Percentiles rank a stretch among this genome's conserved stretches.
phyloP scores from a whole-genome alignment of 352 stramenopile genomes.

The Phytophthora idaei region DNA sequence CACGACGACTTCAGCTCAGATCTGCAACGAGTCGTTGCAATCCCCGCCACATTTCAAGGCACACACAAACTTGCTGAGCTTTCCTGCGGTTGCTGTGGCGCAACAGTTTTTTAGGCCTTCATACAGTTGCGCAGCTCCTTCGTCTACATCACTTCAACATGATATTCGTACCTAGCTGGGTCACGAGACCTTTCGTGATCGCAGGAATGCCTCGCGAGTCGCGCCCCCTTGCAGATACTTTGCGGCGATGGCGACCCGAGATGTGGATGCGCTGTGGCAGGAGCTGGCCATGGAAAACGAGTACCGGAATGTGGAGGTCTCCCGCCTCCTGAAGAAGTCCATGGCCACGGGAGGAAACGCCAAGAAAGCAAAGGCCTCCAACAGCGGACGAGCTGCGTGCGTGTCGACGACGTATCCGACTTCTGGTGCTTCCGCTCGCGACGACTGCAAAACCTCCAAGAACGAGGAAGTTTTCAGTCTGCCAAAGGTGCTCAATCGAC shows the following conservation, averaged over 20 bases:
- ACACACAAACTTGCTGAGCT: too few species aligned
- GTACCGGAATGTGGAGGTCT: conserved; percentile 30
- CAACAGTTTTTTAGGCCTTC: too few species aligned
- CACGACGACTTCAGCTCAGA: too few species aligned
- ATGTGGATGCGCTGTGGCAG: conserved; percentile 54
- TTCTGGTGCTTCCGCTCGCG: background rate
- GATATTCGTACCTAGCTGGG: conserved; percentile 14
- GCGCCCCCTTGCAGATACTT: background rate
- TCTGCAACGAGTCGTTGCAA: too few species aligned
- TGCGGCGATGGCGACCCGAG: conserved; percentile 24
- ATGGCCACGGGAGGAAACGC: conserved; percentile 19
- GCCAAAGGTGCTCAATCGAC: conserved; percentile 60
- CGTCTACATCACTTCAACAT: conserved; percentile 8
- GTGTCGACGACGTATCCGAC: conserved; percentile 5
- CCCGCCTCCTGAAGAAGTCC: conserved; percentile 48
- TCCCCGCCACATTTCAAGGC: too few species aligned
- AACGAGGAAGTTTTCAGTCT: conserved; percentile 42
- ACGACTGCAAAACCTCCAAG: background rate
- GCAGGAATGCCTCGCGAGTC: too few species aligned
- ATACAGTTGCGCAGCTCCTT: too few species aligned
- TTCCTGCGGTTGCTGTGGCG: too few species aligned
- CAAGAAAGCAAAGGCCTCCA: conserved; percentile 11
- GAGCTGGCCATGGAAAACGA: conserved; percentile 49
- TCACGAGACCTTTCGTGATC: conserved; percentile 15
- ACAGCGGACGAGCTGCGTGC: background rate